Evolutionary conservation across 257 asterid genomes (phyloP), one percentile per base, ranked within the genome.

Genomic region (Galeopsis tetrahit): DNA sequence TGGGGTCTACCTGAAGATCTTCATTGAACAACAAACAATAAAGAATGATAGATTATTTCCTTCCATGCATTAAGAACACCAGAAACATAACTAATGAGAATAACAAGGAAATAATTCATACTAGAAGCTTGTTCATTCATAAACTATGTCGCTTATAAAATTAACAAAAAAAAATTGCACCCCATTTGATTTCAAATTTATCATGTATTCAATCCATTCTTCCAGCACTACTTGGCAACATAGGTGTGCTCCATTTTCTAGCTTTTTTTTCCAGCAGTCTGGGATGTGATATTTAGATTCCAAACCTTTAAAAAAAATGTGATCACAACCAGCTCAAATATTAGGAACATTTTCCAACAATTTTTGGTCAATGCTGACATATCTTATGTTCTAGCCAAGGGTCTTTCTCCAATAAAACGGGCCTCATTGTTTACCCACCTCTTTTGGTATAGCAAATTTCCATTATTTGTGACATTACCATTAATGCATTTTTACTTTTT

Each of bases 251-350:
- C 15, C 13, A n/a, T 44, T 40, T 72, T 63, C 56, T 38, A 7
- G 1, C 7, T 13, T 33, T 6, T 15, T 21, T 33, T 10, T 65
- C 7, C 34, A 63, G 63, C 56, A 38, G 49, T 10, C 70, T 32
- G 6, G 55, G n/a, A 66, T 65, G 36, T 56, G 57, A 31, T 10
- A 52, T 43, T 42, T 61, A 59, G 62, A 14, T 65, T 38, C 32
- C 63, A 7, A 64, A 43, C 6, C 52, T 51, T 34, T 21, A 10
- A 7, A 5, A 8, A 35, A 60, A 59, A 74, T 3, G 51, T 14
- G 71, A 33, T 44, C 63, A 71, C 61, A 34, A 40, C 32, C 52
- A 74, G 38, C 68, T 74, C 68, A 43, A 48, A 62, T 51, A 2
- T 39, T 32, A n/a, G 6, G 17, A 73, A 52, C 9, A 53, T 8